A percentile compares a stretch with the other conserved stretches of the same genome.
phyloP scores from a whole-genome alignment of 2,329 filamentous ascomycete genomes.

The Aspergillus viridinutans region DNA sequence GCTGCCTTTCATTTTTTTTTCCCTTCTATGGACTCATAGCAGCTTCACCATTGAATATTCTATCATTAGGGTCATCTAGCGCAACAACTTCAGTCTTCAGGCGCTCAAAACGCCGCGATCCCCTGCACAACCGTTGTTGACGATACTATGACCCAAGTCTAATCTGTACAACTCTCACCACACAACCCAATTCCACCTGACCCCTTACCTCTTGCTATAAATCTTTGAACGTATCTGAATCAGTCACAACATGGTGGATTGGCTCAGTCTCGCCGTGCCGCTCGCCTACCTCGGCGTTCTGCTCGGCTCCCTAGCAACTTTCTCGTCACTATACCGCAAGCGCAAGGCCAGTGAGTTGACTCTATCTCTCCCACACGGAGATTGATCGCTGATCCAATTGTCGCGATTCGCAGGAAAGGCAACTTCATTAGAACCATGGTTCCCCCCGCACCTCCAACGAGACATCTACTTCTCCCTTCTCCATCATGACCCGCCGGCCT shows the following conservation, averaged over 20 bases:
- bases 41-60: neutral
- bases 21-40: neutral
- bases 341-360: conserved; percentile 69
- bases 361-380: neutral
- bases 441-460: conserved; percentile 81
- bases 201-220: neutral
- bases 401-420: conserved; percentile 58
- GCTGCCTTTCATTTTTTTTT: neutral
- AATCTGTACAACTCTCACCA: neutral
- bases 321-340: conserved; percentile 89
- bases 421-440: conserved; percentile 89
- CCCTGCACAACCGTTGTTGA: neutral
- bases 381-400: conserved; percentile 16
- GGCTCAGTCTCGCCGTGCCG: conserved; percentile 79
- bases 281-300: conserved; percentile 87
- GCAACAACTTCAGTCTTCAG: neutral
- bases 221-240: conserved; percentile 10
- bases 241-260: conserved; percentile 56
- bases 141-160: conserved; percentile 10
- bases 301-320: conserved; percentile 81
- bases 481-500: conserved; percentile 61
- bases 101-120: neutral
- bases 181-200: neutral
- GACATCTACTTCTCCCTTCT: conserved; percentile 92
- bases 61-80: neutral